These are phyloP conservation scores for Cucurbitaria berberidis DNA, from an alignment of 2,329 filamentous ascomycete genomes.

Conservation along the genomic window DNA sequence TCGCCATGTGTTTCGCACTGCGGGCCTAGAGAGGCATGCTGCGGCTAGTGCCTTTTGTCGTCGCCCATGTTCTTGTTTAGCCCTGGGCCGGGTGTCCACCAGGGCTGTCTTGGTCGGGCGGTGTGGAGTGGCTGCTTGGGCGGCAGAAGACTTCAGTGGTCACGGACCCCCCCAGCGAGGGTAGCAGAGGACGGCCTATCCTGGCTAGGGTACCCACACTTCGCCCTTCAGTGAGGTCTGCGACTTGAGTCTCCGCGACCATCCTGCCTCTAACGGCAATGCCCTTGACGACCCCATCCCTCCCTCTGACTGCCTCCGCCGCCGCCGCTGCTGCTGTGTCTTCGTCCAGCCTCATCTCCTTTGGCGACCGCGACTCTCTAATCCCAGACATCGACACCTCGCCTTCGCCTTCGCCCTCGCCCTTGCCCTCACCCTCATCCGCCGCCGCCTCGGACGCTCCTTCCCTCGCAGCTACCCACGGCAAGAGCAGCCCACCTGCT, in stretches of 20 bases:
- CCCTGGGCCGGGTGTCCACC: slow-evolving; percentile 32
- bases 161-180: slow-evolving; percentile 29
- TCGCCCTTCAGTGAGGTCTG: slow-evolving; percentile 39
- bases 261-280: slow-evolving; percentile 43
- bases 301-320: slow-evolving; percentile 32
- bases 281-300: slow-evolving; percentile 42
- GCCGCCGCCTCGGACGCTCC: slow-evolving; percentile 11
- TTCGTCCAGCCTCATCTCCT: slow-evolving; percentile 11
- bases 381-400: too few species aligned
- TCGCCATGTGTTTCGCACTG: slow-evolving; percentile 39
- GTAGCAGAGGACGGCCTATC: slow-evolving; percentile 28
- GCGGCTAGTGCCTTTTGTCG: slow-evolving; percentile 36
- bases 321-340: slow-evolving; percentile 24
- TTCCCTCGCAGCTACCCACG: slow-evolving; percentile 2
- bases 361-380: slow-evolving; percentile 13
- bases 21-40: slow-evolving; percentile 25
- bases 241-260: slow-evolving; percentile 38
- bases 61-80: slow-evolving; percentile 37
- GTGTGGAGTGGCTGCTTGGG: slow-evolving; percentile 28
- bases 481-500: slow-evolving; percentile 15
- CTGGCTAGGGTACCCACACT: slow-evolving; percentile 46
- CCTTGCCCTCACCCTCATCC: slow-evolving; percentile 2
- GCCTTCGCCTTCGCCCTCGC: slow-evolving; percentile 12
- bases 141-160: slow-evolving; percentile 32
- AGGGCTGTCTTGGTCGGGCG: slow-evolving; percentile 38